A percentile compares a stretch with the other conserved stretches of the same genome.
These are phyloP conservation scores for Calonectria pteridis DNA, from an alignment of 2,329 filamentous ascomycete species.

Conservation along the genomic window DNA sequence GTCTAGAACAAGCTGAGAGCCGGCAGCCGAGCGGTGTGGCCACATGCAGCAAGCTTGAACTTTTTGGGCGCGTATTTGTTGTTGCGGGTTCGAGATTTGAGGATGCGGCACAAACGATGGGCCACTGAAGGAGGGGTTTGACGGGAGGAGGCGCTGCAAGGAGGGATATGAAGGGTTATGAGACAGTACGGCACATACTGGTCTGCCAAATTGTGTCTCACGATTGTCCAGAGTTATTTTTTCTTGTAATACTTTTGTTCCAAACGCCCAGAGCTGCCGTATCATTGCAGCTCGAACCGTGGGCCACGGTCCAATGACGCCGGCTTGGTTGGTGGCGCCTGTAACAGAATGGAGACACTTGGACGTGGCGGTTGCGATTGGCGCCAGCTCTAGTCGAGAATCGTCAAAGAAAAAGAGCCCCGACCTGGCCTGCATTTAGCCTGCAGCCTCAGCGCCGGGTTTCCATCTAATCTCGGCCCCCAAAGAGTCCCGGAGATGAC, in stretches of 20 bases:
- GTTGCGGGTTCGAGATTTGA: constrained; percentile 13
- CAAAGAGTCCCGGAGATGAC: not conserved
- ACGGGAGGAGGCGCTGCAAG: not conserved
- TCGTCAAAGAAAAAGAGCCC: not conserved
- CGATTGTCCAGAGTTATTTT: not conserved
- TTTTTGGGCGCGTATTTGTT: constrained; percentile 5
- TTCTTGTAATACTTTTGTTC: not conserved
- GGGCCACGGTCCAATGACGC: constrained; percentile 9
- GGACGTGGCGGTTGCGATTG: constrained; percentile 12
- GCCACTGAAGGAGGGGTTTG: not conserved
- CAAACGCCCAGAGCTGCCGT: not conserved
- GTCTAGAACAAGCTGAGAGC: constrained; percentile 4
- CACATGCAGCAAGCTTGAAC: constrained; percentile 8
- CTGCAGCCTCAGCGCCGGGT: not conserved
- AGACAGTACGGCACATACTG: not conserved
- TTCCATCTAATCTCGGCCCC: constrained; percentile 11
- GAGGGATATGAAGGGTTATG: not conserved
- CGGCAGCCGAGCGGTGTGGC: constrained; percentile 5
- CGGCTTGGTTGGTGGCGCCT: not conserved
- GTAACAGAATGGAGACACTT: constrained; percentile 11
- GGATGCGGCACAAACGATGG: constrained; percentile 1
- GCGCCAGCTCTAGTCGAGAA: not conserved
- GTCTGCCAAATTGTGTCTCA: not conserved
- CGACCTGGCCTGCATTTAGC: not conserved
- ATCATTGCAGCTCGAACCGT: constrained; percentile 10